Base-by-base conservation (phyloP, 768 basidiomycete species). In the Mrakia gelida region DNA sequence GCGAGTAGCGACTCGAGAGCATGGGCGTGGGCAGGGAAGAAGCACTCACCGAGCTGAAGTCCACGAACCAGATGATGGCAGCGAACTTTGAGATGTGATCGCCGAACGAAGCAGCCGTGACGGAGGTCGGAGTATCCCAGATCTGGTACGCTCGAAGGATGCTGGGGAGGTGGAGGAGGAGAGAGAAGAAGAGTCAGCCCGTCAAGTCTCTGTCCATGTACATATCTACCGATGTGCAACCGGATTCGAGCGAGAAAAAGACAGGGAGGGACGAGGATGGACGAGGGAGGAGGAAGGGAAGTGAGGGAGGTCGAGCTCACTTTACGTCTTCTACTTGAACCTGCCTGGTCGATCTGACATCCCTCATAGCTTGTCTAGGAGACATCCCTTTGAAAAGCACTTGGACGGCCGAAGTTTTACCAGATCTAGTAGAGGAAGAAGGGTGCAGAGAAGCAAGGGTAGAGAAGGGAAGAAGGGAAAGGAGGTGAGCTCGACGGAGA, bases 31-130 rank as follows among this genome's bases (percentile, higher is more conserved):
- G 13, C 15, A 38, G 32, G 2, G 2, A 21, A 32, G 15, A 6
- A 15, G 6, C 21, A 70, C 67, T 70, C 9, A 70, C 67, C 67
- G 67, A 70, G 38, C 67, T 70, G n/a, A 70, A 70, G 41, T 70
- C 67, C 8, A 70, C 67, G 38, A 70, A 70, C 67, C 67, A 70
- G 67, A 70, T 70, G 34, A 70, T 70, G 38, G 67, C 67, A 18
- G 67, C 16, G 13, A 70, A 70, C 21, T 41, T 41, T 2, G 67
- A 21, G 67, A 70, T 70, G 21, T 70, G 41, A 13, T n/a, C n/a
- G 2, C 67, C 67, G 41, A 70, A 70, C 3, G 67, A 70, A 23
- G 67, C 15, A 23, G 67, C 67, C 34, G 67, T 41, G 34, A 70
- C 67, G 41, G 67, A 41, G 18, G 67, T 41, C 26, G 67, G 67